Evolutionary conservation across 805 yeast genomes (phyloP), one percentile per base, ranked within the genome.

Genomic region (Lachancea lanzarotensis): DNA sequence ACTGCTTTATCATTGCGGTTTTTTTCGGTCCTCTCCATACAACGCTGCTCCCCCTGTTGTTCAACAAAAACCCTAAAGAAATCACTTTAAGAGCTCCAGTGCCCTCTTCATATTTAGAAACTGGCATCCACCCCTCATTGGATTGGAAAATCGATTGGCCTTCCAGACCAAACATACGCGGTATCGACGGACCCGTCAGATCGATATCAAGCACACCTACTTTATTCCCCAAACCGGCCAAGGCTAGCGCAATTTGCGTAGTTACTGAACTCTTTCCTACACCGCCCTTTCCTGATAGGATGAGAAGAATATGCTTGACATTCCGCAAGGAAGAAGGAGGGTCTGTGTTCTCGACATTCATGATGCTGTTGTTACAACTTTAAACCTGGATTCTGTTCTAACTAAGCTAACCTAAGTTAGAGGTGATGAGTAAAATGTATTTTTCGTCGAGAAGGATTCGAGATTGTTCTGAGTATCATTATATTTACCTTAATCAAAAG

Each of bases 1-100:
- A 91, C 67, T 93, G 99, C 49, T 90, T 76, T 31, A 93, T 85
- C 98, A 93, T 93, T 12, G 97, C 96, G 0, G 97, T 90, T 61
- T 95, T 93, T 66, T 91, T 89, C 2, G 99, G 98, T 0, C 99
- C 99, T 59, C 98, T 73, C 99, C 99, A 93, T 9, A 93, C 97
- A 15, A 93, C 93, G 20, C 95, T 81, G 56, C 84, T 86, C 22
- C 95, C 95, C 50, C 98, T 67, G 57, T 87, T 82, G 20, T 83
- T 81, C 6, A 93, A 66, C 42, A 93, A 65, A 60, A 93, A 93
- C 6, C 98, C 99, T 12, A 93, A 64, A 2, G 95, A 86, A 84
- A 91, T 88, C 37, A 90, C 74, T 22, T 78, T 73, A 11, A 91
- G 65, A 57, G 77, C 57, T 46, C 73, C 65, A 22, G 65, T 45